Base-by-base conservation (phyloP, 2,329 filamentous ascomycete species). In the Fusarium caatingaense region DNA sequence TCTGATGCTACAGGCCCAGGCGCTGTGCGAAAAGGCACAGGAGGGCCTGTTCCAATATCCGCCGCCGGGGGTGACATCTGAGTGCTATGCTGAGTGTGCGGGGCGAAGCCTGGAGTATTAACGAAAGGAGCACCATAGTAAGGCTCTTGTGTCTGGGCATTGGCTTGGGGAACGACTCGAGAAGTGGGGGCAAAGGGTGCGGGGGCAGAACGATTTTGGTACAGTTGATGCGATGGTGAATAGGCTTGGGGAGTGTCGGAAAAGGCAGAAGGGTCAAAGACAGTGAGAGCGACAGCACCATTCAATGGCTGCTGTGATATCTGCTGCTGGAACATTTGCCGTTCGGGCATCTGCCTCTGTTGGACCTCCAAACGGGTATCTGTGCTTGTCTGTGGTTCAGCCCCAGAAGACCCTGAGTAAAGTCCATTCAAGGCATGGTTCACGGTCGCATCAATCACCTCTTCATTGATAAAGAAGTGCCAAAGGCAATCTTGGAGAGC, bases 351-450 rank as follows among this genome's bases (percentile, higher is more conserved):
- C 44, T 28, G 44, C 44, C 23, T 13, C 47, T 27, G 47, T 40
- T n/a, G 30, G 10, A 27, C 47, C 47, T 40, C 47, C 21, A 40
- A 40, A 40, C 30, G 47, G 47, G 47, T 50, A 40, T 50, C 46
- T 48, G 48, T 51, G 48, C 23, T 51, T 41, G 48, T 51, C 34
- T 51, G 48, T 20, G 21, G 34, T 51, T 51, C 48, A 8, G 34
- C 18, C 34, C 48, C 32, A 51, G 48, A 51, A 51, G 48, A 51
- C 32, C 48, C 48, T 27, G 34, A 32, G 32, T 50, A 50, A 50
- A 50, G 15, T 40, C 48, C 32, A 51, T 51, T 41, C 49, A 41
- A 51, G 49, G 23, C 32, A 23, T 51, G 49, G 23, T 30, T 41
- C 7, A 51, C 23, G 34, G 21, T 21, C 12, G 34, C 34, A 28